phyloP scores from a whole-genome alignment of 352 stramenopile genomes.

The Phytopythium kandeliae region DNA sequence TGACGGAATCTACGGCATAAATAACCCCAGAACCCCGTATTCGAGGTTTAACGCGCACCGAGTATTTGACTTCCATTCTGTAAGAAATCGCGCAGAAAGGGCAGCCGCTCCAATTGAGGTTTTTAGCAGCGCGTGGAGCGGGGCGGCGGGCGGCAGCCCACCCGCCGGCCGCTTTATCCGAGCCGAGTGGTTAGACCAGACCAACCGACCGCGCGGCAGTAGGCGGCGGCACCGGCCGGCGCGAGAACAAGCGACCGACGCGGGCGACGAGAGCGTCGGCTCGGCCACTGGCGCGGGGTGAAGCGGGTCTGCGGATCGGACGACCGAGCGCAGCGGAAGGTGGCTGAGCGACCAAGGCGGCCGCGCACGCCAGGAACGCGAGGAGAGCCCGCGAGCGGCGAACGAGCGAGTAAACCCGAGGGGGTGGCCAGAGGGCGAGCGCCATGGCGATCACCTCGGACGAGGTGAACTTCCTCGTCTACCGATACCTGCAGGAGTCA shows the following conservation, averaged over 20 bases:
- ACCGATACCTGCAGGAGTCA: conserved; percentile 96
- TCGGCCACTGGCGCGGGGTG: not conserved
- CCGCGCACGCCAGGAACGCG: too few species aligned
- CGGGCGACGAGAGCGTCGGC: not conserved
- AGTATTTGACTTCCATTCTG: too few species aligned
- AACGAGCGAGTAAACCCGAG: not conserved
- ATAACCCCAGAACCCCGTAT: too few species aligned
- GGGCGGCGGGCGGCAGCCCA: not conserved
- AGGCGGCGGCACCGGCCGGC: conserved; percentile 1
- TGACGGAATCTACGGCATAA: too few species aligned
- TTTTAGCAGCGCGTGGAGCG: conserved; percentile 1
- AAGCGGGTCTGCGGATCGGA: too few species aligned
- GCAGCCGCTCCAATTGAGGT: not conserved
- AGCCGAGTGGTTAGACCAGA: conserved; percentile 1
- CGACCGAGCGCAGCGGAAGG: not conserved
- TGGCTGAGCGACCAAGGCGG: too few species aligned
- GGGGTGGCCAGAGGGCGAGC: not conserved
- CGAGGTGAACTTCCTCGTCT: conserved; percentile 98
- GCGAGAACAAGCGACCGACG: not conserved
- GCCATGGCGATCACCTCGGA: conserved; percentile 91
- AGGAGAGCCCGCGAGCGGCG: too few species aligned
- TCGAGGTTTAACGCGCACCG: too few species aligned
- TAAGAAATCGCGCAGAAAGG: too few species aligned
- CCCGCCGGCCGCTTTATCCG: not conserved
- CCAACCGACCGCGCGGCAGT: not conserved